phyloP scores from a whole-genome alignment of 192 early-diverging fungal species.

The Spizellomyces punctatus region DNA sequence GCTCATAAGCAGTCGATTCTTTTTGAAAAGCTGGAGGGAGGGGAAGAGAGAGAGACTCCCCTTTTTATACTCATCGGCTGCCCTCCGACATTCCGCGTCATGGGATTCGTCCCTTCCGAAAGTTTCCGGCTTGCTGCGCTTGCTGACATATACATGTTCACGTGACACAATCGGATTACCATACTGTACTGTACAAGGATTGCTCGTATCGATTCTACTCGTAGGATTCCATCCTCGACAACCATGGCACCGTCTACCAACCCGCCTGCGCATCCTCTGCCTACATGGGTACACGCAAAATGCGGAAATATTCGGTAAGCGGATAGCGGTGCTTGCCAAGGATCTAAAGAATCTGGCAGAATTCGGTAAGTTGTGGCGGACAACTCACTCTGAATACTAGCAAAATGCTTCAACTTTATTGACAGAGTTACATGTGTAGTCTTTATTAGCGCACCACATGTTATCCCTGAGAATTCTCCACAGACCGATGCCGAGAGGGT shows the following conservation, averaged over 20 bases:
- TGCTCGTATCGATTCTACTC: neutral
- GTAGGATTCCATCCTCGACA: neutral
- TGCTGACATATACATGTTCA: no score
- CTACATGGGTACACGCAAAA: constrained; percentile 56
- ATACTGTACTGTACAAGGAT: no score
- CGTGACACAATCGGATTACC: no score
- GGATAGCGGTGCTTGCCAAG: constrained; percentile 33
- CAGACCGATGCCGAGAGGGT: neutral
- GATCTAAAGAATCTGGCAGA: constrained; percentile 32
- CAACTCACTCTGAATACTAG: no score
- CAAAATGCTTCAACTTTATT: no score
- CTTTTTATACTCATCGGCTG: no score
- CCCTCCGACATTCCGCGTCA: no score
- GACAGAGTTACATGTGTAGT: neutral
- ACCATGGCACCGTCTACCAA: neutral
- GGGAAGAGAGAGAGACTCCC: no score
- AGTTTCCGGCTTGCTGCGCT: no score
- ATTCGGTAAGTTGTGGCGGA: constrained; percentile 6
- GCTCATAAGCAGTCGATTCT: no score
- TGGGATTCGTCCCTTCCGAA: no score
- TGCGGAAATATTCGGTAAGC: constrained; percentile 35
- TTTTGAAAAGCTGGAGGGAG: no score
- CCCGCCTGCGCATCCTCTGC: constrained; percentile 40
- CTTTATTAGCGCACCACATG: constrained; percentile 27
- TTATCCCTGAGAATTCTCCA: neutral